Conservation (phyloP, 768 basidiomycete genomes). For the Collybiopsis confluens region DNA sequence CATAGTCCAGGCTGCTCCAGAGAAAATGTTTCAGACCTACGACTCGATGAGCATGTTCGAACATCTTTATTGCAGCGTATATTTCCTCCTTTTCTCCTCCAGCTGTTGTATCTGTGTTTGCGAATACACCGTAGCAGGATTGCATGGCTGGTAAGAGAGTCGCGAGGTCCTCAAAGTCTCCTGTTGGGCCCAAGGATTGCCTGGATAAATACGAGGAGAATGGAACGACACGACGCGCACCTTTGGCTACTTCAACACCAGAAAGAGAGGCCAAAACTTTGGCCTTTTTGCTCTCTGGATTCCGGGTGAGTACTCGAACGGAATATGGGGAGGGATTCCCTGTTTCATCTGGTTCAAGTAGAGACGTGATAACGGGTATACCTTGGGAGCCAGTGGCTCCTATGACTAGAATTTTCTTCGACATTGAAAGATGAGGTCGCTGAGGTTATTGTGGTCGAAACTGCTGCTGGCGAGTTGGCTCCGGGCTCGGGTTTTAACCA, state of each 20-base stretch:
- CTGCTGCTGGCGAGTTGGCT: too few relatives aligned
- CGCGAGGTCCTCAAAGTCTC: constrained; percentile 27
- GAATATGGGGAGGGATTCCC: constrained; percentile 37
- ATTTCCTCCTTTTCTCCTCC: constrained; percentile 1
- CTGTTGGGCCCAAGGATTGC: too few relatives aligned
- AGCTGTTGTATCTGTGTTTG: constrained; percentile 12
- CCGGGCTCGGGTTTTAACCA: too few relatives aligned
- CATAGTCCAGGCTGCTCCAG: constrained; percentile 3
- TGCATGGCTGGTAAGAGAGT: constrained; percentile 20
- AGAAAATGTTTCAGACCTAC: constrained; percentile 1
- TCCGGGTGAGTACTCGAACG: constrained; percentile 38
- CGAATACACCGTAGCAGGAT: constrained; percentile 24
- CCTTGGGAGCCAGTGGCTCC: constrained; percentile 33
- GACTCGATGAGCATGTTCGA: constrained; percentile 3
- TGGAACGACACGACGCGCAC: constrained; percentile 12
- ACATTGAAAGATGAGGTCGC: too few relatives aligned
- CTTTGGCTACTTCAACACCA: constrained; percentile 35
- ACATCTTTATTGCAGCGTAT: constrained; percentile 5
- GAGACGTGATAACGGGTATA: constrained; percentile 26
- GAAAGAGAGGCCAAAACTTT: constrained; percentile 25
- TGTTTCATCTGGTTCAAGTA: constrained; percentile 28
- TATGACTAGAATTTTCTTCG: constrained; percentile 38
- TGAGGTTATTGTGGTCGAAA: too few relatives aligned
- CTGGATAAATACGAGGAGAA: not conserved
- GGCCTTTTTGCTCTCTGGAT: constrained; percentile 27